These are phyloP conservation scores for Neofusicoccum parvum DNA, from an alignment of 2,329 filamentous ascomycete genomes.

Conservation along the genomic window DNA sequence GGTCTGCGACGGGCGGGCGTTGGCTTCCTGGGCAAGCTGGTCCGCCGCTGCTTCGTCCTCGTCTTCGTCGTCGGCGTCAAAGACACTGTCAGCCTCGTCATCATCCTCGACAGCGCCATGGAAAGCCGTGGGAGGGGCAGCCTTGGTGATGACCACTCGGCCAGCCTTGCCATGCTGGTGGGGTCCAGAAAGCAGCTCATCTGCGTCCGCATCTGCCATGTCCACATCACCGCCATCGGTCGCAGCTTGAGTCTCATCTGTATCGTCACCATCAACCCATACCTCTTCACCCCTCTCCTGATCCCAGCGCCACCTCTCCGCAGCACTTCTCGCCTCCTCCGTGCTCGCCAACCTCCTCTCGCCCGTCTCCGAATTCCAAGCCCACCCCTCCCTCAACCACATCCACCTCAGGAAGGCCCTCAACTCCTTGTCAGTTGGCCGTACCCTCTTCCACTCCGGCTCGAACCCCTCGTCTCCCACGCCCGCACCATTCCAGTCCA, in stretches of 20 bases:
- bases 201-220: not conserved
- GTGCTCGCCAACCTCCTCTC: constrained; percentile 57
- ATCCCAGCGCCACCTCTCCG: constrained; percentile 53
- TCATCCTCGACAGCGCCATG: not conserved
- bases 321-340: constrained; percentile 31
- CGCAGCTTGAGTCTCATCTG: constrained; percentile 22
- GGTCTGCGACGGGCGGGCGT: not conserved
- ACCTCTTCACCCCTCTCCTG: constrained; percentile 59
- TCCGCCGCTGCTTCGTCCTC: not conserved
- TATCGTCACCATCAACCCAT: constrained; percentile 42
- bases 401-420: constrained; percentile 84
- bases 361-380: constrained; percentile 76
- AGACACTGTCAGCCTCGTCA: not conserved
- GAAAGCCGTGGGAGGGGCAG: not conserved
- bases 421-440: constrained; percentile 85
- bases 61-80: not conserved
- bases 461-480: constrained; percentile 57
- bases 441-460: constrained; percentile 87
- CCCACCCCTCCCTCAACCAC: constrained; percentile 85
- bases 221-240: constrained; percentile 8
- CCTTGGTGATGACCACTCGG: not conserved
- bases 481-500: constrained; percentile 66
- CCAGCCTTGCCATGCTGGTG: not conserved
- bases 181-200: no score
- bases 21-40: not conserved